Percentiles rank a stretch among this genome's conserved stretches.
Evolutionary conservation across 169 alveolate genomes (phyloP).

Genomic region (Plasmodium reichenowi): DNA sequence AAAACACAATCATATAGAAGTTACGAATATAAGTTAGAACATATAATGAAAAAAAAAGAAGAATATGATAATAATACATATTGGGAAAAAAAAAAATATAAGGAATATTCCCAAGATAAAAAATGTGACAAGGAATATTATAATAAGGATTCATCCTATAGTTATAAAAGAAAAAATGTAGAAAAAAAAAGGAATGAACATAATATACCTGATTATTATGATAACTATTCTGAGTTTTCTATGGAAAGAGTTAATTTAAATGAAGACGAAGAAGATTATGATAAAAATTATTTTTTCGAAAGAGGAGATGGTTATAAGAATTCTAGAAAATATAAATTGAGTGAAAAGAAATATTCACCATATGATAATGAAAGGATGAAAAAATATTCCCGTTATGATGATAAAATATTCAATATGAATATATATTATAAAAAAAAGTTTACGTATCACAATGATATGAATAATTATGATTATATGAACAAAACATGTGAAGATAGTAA

Average conservation of each 20-base stretch:
- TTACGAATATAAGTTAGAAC: background rate
- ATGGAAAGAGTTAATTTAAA: background rate
- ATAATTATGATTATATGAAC: too few species aligned
- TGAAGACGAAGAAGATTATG: background rate
- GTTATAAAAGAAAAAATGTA: background rate
- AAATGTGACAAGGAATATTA: background rate
- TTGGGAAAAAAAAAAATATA: background rate
- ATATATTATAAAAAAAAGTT: too few species aligned
- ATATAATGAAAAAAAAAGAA: background rate
- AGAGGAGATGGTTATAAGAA: slow-evolving; percentile 4
- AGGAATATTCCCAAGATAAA: slow-evolving; percentile 4
- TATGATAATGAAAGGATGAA: too few species aligned
- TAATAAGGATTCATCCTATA: background rate
- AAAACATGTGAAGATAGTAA: background rate
- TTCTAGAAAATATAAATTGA: background rate
- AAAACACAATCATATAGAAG: background rate
- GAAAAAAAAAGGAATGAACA: background rate
- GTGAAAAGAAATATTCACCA: background rate
- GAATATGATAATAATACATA: background rate
- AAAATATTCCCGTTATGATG: too few species aligned
- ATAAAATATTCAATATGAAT: too few species aligned
- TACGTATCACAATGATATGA: too few species aligned
- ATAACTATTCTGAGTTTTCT: background rate
- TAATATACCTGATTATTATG: background rate
- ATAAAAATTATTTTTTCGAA: background rate